Base-by-base conservation (phyloP, 768 basidiomycete species). In the Piloderma croceum region DNA sequence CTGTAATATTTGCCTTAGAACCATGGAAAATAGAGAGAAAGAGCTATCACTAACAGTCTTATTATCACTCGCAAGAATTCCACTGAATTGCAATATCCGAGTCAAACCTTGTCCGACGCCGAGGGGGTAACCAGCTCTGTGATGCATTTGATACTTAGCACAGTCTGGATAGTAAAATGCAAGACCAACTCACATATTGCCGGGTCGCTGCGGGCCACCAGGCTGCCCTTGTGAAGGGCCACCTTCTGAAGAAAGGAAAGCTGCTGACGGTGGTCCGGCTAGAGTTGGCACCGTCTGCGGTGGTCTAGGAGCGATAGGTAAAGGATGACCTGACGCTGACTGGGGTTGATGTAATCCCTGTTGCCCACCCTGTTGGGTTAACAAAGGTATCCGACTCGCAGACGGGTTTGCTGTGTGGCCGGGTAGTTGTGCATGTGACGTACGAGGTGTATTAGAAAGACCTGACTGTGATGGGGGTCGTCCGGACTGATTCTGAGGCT, bases 1-100 rank as follows among this genome's bases (percentile, higher is more conserved):
- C 72, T 83, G 48, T 33, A 41, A 17, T 12, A 10, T 19, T 27
- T 33, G 36, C 15, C 24, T 18, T 41, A n/a, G 31, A 42, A 25
- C 17, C 39, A 38, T 10, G 34, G 10, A 5, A 23, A 27, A 19
- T 29, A 22, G 19, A n/a, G 5, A 20, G 36, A 10, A 19, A 36
- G 29, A 31, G 2, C 41, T 47, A 54, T 31, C 19, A 70, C 73
- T 32, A 38, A 78, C 72, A 42, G 58, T 63, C 46, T 65, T 60
- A 39, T 64, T 69, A 47, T 83, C 81, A 23, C 56, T 65, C 1
- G 80, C 70, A 4, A 90, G 67, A 21, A 74, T 60, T 7, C 75
- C 77, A 47, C 85, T 87, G 50, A 90, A 84, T 43, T 83, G 77
- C 18, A 87, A 58, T 40, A 90, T 55, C 18, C 81, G 73, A 31